Base-by-base conservation (phyloP, 2,329 filamentous ascomycete species). In the Beauveria bassiana region DNA sequence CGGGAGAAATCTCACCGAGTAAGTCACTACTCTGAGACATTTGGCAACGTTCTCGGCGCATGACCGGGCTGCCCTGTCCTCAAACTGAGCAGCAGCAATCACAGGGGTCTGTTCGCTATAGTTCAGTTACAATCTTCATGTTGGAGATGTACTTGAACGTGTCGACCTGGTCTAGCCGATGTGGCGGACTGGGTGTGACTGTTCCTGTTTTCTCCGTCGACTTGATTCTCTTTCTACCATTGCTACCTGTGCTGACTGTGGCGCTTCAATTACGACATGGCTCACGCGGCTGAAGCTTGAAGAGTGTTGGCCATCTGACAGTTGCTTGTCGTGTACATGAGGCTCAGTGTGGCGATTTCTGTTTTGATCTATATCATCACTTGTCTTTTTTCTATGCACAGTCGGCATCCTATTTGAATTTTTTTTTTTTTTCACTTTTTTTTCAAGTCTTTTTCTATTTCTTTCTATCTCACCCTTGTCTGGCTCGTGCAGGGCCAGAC, bases 91-190 rank as follows among this genome's bases (percentile, higher is more conserved):
- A 47, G 24, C 47, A 45, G 22, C 58, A 46, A 28, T 28, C n/a
- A 53, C 58, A n/a, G 26, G 42, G 50, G 51, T 61, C 28, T 43
- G 16, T 45, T 18, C 43, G 22, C 24, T 31, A 16, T 4, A 47
- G 18, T n/a, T 10, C 34, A 34, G 20, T 20, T 20, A 38, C 14
- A 38, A 14, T 14, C 34, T 38, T 5, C 14, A 38, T 38, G 34
- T 40, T 50, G 46, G 50, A 61, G 59, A 61, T 61, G 43, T 31
- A 61, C 45, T 24, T 55, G 55, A 61, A 61, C 22, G 51, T 55
- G 59, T 31, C 26, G 42, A 38, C 26, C 31, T 34, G 12, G 31
- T 5, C 5, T 38, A 47, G 50, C 51, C 50, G 59, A 61, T 56
- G 51, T n/a, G 31, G 54, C 18, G 42, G 28, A 22, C 12, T 57